phyloP scores from a whole-genome alignment of 163 green algal species.

The Prototheca cutis region DNA sequence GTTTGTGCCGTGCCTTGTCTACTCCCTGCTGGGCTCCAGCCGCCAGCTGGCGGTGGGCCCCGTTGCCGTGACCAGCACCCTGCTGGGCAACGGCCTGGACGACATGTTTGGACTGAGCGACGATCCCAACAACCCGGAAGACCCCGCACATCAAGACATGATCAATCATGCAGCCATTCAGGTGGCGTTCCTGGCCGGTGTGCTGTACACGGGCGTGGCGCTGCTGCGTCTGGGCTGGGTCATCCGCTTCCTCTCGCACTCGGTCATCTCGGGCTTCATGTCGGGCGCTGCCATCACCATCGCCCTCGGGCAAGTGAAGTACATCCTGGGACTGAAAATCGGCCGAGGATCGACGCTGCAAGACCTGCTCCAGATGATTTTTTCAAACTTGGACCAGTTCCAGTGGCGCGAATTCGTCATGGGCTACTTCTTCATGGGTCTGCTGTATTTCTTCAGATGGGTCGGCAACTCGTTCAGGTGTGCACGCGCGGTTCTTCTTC shows the following conservation, averaged over 20 bases:
- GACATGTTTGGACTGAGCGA: conserved; percentile 13
- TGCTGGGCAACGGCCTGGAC: conserved; percentile 40
- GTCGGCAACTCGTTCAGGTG: conserved; percentile 15
- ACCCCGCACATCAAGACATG: conserved; percentile 32
- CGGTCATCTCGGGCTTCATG: conserved; percentile 75
- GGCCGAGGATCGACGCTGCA: conserved; percentile 27
- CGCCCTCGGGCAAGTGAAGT: conserved; percentile 46
- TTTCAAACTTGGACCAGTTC: conserved; percentile 33
- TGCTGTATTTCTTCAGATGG: conserved; percentile 37
- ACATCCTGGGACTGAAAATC: conserved; percentile 38
- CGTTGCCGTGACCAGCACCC: conserved; percentile 68
- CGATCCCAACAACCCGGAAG: conserved; percentile 28
- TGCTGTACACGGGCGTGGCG: conserved; percentile 54
- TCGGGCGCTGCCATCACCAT: conserved; percentile 57
- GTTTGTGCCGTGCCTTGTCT: conserved; percentile 62
- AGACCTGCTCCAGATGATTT: conserved; percentile 30
- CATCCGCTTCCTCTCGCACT: conserved; percentile 70
- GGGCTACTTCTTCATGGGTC: conserved; percentile 34
- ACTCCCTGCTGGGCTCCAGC: conserved; percentile 55
- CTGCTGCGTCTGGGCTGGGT: conserved; percentile 69
- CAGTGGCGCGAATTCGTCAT: conserved; percentile 49
- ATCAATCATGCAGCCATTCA: conserved; percentile 25
- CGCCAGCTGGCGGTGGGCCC: conserved; percentile 65
- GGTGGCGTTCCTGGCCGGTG: conserved; percentile 50
- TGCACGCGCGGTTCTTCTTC: too few species aligned